phyloP scores from a whole-genome alignment of 2,329 filamentous ascomycete species.

The Nemania abortiva region DNA sequence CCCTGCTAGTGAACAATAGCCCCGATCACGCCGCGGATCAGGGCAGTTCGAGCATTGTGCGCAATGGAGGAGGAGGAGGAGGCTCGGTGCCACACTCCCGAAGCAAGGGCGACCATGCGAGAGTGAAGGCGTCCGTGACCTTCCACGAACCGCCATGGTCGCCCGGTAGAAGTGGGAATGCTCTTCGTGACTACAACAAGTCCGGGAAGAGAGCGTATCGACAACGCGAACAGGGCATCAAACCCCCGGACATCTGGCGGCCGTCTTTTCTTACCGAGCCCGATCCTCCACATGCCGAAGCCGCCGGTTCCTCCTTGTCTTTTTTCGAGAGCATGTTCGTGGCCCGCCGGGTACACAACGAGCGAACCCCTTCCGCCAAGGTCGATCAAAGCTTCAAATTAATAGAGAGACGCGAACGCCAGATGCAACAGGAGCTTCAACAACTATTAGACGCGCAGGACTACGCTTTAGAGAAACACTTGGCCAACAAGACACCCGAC shows the following conservation, averaged over 20 bases:
- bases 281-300: constrained; percentile 26
- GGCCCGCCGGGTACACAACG: constrained; percentile 39
- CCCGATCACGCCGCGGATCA: neutral
- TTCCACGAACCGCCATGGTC: constrained; percentile 35
- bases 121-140: constrained; percentile 43
- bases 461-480: constrained; percentile 61
- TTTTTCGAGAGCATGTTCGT: constrained; percentile 50
- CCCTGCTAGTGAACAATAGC: constrained; percentile 40
- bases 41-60: neutral
- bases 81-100: neutral
- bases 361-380: constrained; percentile 39
- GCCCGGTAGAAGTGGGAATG: constrained; percentile 34
- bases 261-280: constrained; percentile 41
- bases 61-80: neutral
- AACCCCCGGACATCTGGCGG: constrained; percentile 42
- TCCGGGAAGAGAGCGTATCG: constrained; percentile 22
- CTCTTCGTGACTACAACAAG: constrained; percentile 28
- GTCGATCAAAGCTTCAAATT: constrained; percentile 49
- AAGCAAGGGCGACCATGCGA: constrained; percentile 27
- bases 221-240: constrained; percentile 21
- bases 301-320: constrained; percentile 39
- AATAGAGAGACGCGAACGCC: constrained; percentile 60
- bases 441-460: constrained; percentile 69
- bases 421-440: constrained; percentile 69
- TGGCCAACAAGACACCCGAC: constrained; percentile 41